These are phyloP conservation scores for Elsinoe necatrix DNA, from an alignment of 2,329 filamentous ascomycete species.

Conservation along the genomic window DNA sequence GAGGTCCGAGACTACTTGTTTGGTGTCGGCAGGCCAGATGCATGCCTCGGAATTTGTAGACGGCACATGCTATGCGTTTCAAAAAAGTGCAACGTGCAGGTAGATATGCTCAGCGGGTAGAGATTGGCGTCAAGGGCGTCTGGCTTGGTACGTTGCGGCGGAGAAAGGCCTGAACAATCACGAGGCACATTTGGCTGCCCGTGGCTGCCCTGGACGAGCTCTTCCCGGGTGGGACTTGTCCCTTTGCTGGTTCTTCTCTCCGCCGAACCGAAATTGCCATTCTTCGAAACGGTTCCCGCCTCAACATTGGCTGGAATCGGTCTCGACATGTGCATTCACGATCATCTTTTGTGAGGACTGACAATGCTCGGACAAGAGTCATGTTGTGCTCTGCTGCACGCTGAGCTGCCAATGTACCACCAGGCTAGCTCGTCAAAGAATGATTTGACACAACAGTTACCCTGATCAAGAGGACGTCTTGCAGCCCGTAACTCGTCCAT, in stretches of 20 bases:
- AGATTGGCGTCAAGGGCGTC: background rate
- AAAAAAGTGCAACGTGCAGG: conserved; percentile 6
- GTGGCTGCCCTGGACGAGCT: background rate
- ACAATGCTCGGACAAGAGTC: too few relatives aligned
- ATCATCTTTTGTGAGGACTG: background rate
- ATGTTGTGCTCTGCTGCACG: too few relatives aligned
- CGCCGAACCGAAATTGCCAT: background rate
- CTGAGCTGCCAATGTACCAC: too few relatives aligned
- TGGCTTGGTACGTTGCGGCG: background rate
- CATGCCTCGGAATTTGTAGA: conserved; percentile 7
- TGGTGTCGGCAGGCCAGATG: background rate
- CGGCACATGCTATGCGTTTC: conserved; percentile 13
- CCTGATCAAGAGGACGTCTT: too few relatives aligned
- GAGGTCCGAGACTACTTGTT: conserved; percentile 2
- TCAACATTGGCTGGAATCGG: background rate
- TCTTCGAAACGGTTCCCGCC: conserved; percentile 5
- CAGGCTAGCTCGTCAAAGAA: too few relatives aligned
- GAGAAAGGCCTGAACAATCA: conserved; percentile 4
- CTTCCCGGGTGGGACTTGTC: background rate
- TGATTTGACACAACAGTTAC: too few relatives aligned
- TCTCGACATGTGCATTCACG: conserved; percentile 8
- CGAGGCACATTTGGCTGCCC: background rate
- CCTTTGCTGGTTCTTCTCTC: background rate
- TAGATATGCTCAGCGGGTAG: background rate
- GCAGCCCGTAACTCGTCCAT: too few relatives aligned